Evolutionary conservation across 495 filamentous ascomycete genomes (phyloP).

Genomic region (Neurospora sp.): DNA sequence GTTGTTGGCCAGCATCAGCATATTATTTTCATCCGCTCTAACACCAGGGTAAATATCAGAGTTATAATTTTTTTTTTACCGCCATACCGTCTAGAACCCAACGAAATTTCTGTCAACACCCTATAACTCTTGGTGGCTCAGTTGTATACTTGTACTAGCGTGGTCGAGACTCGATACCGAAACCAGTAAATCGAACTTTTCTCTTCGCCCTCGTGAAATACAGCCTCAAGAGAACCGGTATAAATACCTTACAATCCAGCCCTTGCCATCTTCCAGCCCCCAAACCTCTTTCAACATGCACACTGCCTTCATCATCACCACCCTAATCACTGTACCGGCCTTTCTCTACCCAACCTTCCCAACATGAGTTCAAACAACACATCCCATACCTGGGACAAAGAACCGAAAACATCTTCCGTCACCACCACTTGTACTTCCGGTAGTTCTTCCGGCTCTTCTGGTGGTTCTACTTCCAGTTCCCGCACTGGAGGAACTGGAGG

Average conservation of each 20-base stretch:
- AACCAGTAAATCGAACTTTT: too few relatives aligned
- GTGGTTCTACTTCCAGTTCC: background rate
- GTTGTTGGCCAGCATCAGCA: background rate
- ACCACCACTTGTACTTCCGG: background rate
- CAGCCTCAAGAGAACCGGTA: background rate
- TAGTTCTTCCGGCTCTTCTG: background rate
- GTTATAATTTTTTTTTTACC: too few relatives aligned
- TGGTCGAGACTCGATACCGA: background rate
- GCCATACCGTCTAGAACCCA: too few relatives aligned
- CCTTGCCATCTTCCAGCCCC: too few relatives aligned
- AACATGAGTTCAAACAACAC: background rate
- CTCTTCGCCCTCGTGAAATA: too few relatives aligned
- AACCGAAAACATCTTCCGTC: background rate
- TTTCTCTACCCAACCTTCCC: background rate
- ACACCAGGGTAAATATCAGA: too few relatives aligned
- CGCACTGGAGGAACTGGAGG: background rate
- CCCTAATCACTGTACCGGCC: background rate
- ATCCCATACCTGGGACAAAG: background rate
- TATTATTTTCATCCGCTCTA: background rate
- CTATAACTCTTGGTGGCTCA: too few relatives aligned
- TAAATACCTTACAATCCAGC: background rate
- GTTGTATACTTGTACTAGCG: too few relatives aligned
- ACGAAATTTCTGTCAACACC: too few relatives aligned
- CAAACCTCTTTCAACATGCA: background rate
- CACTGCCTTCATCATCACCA: background rate